These are phyloP conservation scores for Candida sonorensis DNA, from an alignment of 805 yeast species.

Conservation along the genomic window DNA sequence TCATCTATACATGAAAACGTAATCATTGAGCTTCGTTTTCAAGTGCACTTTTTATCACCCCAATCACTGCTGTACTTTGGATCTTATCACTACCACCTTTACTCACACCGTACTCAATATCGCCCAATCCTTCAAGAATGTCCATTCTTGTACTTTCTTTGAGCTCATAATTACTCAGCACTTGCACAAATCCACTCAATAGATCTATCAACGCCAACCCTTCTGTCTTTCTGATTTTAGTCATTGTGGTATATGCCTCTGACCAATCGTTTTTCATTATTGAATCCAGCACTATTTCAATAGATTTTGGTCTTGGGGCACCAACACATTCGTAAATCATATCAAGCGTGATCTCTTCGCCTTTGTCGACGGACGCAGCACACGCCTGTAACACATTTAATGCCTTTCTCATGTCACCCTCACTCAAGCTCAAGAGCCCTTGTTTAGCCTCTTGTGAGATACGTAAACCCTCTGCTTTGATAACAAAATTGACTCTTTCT, in stretches of 20 bases:
- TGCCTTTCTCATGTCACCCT: conserved; percentile 96
- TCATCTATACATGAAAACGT: too few species aligned
- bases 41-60: conserved; percentile 68
- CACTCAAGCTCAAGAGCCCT: conserved; percentile 65
- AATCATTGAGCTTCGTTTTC: conserved; percentile 35
- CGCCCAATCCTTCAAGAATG: conserved; percentile 67
- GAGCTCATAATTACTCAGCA: conserved; percentile 63
- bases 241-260: conserved; percentile 60
- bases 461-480: conserved; percentile 57
- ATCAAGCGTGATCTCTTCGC: conserved; percentile 54
- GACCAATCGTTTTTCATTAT: conserved; percentile 87
- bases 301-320: conserved; percentile 85
- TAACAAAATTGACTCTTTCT: conserved; percentile 61
- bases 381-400: conserved; percentile 93
- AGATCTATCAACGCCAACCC: conserved; percentile 91
- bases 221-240: conserved; percentile 55
- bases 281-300: conserved; percentile 67
- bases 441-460: conserved; percentile 52
- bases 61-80: conserved; percentile 85
- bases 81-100: conserved; percentile 90
- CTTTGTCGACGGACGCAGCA: conserved; percentile 57
- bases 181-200: conserved; percentile 66
- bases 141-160: conserved; percentile 53
- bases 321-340: conserved; percentile 94
- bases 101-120: conserved; percentile 85